These are phyloP conservation scores for Mercurialis annua DNA, from an alignment of 345 rosid species.

Conservation along the genomic window DNA sequence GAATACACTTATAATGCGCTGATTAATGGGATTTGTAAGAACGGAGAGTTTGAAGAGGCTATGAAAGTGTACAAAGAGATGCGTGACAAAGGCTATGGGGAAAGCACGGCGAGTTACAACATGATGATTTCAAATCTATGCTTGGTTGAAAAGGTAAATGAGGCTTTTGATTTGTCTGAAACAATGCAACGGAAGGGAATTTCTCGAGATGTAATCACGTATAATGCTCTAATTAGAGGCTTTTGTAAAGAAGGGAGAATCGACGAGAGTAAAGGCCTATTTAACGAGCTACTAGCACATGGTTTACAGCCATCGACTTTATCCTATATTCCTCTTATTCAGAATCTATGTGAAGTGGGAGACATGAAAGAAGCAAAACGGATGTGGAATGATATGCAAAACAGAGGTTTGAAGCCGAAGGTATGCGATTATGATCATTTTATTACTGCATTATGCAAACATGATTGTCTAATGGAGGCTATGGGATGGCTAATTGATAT, in stretches of 20 bases:
- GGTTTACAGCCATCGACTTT: constrained; percentile 34
- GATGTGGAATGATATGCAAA: constrained; percentile 32
- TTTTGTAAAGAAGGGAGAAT: constrained; percentile 45
- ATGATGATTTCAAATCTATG: constrained; percentile 49
- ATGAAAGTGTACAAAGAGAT: constrained; percentile 36
- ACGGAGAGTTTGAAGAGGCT: constrained; percentile 34
- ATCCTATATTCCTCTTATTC: constrained; percentile 30
- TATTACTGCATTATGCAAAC: constrained; percentile 25
- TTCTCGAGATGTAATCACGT: constrained; percentile 39
- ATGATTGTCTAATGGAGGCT: constrained; percentile 29
- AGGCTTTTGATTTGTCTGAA: constrained; percentile 49
- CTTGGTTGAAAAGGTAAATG: constrained; percentile 30
- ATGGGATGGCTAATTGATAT: constrained; percentile 31
- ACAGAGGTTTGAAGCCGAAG: constrained; percentile 30
- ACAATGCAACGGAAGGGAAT: constrained; percentile 56
- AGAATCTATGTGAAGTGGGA: constrained; percentile 31
- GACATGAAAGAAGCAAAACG: constrained; percentile 30
- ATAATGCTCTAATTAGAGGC: constrained; percentile 43
- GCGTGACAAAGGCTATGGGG: constrained; percentile 41
- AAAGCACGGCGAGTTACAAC: constrained; percentile 45
- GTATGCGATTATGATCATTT: constrained; percentile 19
- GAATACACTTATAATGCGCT: constrained; percentile 36
- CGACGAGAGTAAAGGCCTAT: constrained; percentile 26
- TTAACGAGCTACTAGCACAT: constrained; percentile 33
- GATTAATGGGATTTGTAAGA: constrained; percentile 36